Conservation (phyloP, 2,329 filamentous ascomycete species). For the Colletotrichum liriopes region DNA sequence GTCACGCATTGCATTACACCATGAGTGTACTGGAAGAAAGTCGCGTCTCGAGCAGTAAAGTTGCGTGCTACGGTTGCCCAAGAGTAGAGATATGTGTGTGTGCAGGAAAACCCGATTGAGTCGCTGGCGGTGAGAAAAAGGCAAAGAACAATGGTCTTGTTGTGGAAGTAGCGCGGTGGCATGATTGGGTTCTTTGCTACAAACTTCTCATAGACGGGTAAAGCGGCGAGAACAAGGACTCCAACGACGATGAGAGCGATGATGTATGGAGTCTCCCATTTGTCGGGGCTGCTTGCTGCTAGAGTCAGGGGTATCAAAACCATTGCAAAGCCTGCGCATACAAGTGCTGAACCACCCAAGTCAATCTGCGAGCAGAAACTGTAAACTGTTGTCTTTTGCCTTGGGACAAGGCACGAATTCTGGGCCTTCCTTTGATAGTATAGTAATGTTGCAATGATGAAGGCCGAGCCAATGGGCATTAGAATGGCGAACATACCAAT, state of each 20-base stretch:
- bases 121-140: slow-evolving; percentile 46
- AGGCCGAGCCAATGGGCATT: slow-evolving; percentile 59
- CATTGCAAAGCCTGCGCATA: slow-evolving; percentile 64
- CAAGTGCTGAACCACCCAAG: slow-evolving; percentile 61
- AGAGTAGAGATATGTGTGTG: slow-evolving; percentile 60
- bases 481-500: slow-evolving; percentile 74
- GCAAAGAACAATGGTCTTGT: slow-evolving; percentile 46
- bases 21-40: slow-evolving; percentile 53
- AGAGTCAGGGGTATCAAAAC: slow-evolving; percentile 73
- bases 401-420: slow-evolving; percentile 38
- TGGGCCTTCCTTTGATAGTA: slow-evolving; percentile 46
- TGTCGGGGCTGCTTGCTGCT: slow-evolving; percentile 56
- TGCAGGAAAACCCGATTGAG: slow-evolving; percentile 51
- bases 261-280: slow-evolving; percentile 60
- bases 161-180: slow-evolving; percentile 56
- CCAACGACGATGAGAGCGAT: slow-evolving; percentile 67
- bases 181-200: slow-evolving; percentile 65
- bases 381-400: slow-evolving; percentile 41
- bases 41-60: slow-evolving; percentile 47
- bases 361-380: slow-evolving; percentile 47
- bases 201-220: slow-evolving; percentile 63
- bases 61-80: slow-evolving; percentile 56
- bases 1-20: slow-evolving; percentile 56
- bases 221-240: slow-evolving; percentile 61
- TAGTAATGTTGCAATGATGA: slow-evolving; percentile 43